Evolutionary conservation across 768 basidiomycete species (phyloP).

Genomic region (Tulasnella sp.): DNA sequence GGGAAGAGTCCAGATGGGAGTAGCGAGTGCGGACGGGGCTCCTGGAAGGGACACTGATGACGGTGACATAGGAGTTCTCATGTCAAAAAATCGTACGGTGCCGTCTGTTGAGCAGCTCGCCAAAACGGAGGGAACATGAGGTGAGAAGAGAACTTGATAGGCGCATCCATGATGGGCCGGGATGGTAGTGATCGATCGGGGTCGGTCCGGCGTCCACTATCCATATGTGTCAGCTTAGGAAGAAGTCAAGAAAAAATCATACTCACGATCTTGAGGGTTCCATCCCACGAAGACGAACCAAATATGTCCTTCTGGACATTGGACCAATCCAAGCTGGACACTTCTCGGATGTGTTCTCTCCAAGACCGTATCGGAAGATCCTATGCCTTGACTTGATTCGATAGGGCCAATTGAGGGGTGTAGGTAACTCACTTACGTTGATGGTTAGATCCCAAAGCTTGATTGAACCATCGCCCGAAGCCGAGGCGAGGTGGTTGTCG

Average conservation of each 20-base stretch:
- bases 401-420: neutral
- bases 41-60: conserved; percentile 25
- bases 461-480: conserved; percentile 85
- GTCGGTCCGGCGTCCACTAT: conserved; percentile 87
- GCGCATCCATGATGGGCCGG: conserved; percentile 81
- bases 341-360: conserved; percentile 92
- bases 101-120: conserved; percentile 87
- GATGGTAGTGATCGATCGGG: conserved; percentile 72
- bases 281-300: conserved; percentile 88
- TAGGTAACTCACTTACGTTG: conserved; percentile 49
- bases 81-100: conserved; percentile 75
- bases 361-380: conserved; percentile 85
- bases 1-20: conserved; percentile 70
- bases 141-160: conserved; percentile 89
- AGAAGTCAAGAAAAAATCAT: neutral
- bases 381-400: conserved; percentile 42
- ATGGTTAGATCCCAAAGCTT: conserved; percentile 86
- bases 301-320: conserved; percentile 88
- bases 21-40: conserved; percentile 45
- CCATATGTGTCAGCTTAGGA: conserved; percentile 13
- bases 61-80: conserved; percentile 31
- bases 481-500: conserved; percentile 87
- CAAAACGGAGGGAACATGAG: conserved; percentile 77
- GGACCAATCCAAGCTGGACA: conserved; percentile 93
- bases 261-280: conserved; percentile 78